A percentile compares a stretch with the other conserved stretches of the same genome.
Evolutionary conservation across 73 alveolate genomes (phyloP).

Genomic region (Symbiodinium pilosum): DNA sequence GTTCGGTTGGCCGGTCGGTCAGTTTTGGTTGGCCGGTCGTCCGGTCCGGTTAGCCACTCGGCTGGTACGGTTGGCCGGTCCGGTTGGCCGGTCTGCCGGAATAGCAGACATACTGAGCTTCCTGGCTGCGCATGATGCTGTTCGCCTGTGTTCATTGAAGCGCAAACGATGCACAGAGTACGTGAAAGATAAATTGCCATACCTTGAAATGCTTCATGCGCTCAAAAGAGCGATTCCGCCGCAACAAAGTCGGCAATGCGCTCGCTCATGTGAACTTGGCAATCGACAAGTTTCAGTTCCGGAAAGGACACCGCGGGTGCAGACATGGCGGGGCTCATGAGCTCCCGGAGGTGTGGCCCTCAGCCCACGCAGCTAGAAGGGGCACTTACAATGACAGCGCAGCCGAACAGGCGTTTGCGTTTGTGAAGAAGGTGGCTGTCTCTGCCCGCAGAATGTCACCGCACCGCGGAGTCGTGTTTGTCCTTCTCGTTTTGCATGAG

Average conservation of each 20-base stretch:
- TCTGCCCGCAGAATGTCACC: conserved; percentile 55
- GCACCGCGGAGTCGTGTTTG: conserved; percentile 9
- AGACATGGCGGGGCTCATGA: not conserved
- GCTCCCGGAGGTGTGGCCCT: not conserved
- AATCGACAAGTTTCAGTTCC: conserved; percentile 44
- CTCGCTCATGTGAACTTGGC: not conserved
- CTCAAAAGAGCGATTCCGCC: not conserved
- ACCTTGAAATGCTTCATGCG: conserved; percentile 15
- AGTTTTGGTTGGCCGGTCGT: too few relatives aligned
- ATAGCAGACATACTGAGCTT: too few relatives aligned
- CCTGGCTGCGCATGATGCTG: too few relatives aligned
- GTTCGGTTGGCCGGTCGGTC: too few relatives aligned
- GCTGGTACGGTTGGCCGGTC: too few relatives aligned
- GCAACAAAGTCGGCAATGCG: not conserved
- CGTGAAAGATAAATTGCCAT: too few relatives aligned
- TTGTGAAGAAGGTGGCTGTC: not conserved
- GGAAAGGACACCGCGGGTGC: conserved; percentile 41
- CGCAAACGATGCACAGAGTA: too few relatives aligned
- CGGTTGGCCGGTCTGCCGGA: too few relatives aligned
- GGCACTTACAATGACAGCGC: not conserved
- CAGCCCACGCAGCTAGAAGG: not conserved
- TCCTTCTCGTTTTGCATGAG: not conserved
- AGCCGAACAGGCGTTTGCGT: not conserved
- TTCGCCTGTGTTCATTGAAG: too few relatives aligned
- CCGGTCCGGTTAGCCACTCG: too few relatives aligned